phyloP scores from a whole-genome alignment of 345 rosid species.

The Citrus hindsii region DNA sequence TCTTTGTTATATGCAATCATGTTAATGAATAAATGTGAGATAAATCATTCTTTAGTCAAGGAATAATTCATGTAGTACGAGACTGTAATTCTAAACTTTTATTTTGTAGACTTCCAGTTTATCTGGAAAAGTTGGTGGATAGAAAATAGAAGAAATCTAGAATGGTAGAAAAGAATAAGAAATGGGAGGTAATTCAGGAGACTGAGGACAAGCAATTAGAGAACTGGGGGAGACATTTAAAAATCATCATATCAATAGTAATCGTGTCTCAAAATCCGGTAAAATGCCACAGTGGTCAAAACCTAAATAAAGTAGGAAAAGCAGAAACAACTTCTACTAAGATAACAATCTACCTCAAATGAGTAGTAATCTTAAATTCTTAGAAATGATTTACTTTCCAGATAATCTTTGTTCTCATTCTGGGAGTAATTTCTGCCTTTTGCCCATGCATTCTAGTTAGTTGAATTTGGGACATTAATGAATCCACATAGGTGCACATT shows the following conservation, averaged over 20 bases:
- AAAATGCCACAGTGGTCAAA: neutral
- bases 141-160: neutral
- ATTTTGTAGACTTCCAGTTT: neutral
- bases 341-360: neutral
- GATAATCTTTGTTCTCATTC: neutral
- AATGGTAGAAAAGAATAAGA: neutral
- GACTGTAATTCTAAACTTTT: neutral
- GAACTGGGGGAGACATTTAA: neutral
- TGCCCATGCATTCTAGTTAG: neutral
- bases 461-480: neutral
- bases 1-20: neutral
- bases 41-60: neutral
- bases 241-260: neutral
- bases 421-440: neutral
- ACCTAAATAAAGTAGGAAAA: neutral
- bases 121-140: neutral
- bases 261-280: neutral
- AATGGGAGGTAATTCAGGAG: neutral
- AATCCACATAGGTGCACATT: neutral
- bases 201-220: neutral
- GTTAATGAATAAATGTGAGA: neutral
- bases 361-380: neutral
- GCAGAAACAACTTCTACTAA: neutral
- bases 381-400: neutral
- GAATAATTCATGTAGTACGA: neutral